Evolutionary conservation across 345 rosid species (phyloP), one percentile per base, ranked within the genome.

Genomic region (Hevea brasiliensis): DNA sequence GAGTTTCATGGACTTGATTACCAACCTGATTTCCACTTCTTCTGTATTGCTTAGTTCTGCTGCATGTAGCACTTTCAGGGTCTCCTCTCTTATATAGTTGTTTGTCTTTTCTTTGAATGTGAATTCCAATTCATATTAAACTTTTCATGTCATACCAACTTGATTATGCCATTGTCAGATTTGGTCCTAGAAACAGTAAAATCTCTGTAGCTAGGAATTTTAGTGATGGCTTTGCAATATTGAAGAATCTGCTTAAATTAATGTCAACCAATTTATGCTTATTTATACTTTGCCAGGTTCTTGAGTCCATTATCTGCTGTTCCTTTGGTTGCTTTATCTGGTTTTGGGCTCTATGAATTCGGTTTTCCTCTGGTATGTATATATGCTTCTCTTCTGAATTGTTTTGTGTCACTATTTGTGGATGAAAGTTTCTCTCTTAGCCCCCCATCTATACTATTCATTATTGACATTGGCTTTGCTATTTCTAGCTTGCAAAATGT

Each of bases 261-360:
- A 64, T 26, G 51, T 44, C 60, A 17, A 59, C 35, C 64, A 27
- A 8, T 65, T 8, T 54, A n/a, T 58, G 20, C 20, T 42, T 56
- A 27, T 13, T 14, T 20, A 40, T 63, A 13, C 63, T 71, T 81
- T 63, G 71, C 50, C 80, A 94, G 98, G 87, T 83, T 90, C 83
- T 74, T 84, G 82, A 92, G 96, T 85, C 98, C 99, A 75, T 85
- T 94, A 51, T 81, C 98, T 74, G 97, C 97, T 51, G 91, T 87
- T 73, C 99, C 99, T 62, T 79, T 94, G 73, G 89, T 94, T 71
- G 94, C 99, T 68, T 79, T 94, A 40, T 86, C 94, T 14, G 99
- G 99, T 61, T 94, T 92, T 79, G 99, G 99, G 57, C 97, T 94
- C 41, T 94, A 92, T 67, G 96, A 94, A 72, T 79, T 86, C 27